Evolutionary conservation across 2,329 filamentous ascomycete genomes (phyloP), one percentile per base, ranked within the genome.

Genomic region (Helotiales sp.): DNA sequence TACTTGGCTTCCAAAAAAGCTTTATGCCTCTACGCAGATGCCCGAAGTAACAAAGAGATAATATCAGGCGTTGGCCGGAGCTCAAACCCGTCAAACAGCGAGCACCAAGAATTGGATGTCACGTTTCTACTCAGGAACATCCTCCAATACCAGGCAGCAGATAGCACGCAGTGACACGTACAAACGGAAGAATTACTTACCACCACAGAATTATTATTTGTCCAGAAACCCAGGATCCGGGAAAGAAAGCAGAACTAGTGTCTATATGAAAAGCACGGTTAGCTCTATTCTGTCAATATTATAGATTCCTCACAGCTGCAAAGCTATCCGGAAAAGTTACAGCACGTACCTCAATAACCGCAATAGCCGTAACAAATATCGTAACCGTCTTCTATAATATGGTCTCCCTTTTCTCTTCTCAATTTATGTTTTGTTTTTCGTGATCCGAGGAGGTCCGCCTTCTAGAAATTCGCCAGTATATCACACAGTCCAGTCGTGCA

Each of bases 391-490:
- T 62, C 58, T 64, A 59, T 51, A 51, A 13, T 54, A 47, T 63
- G 38, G 60, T 34, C 54, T 51, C 22, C 30, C 19, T 30, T 54
- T 29, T 27, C 55, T 52, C 29, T 55, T 64, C 52, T 59, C 55
- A 62, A 58, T 59, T 44, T 64, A 61, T 65, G 36, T 49, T 34
- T 52, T 51, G 49, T 24, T 19, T 44, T 19, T 44, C 9, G 5
- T 15, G n/a, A 48, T 42, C 36, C 40, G 54, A 46, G 54, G 63
- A 31, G n/a, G n/a, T n/a, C n/a, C n/a, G 60, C 63, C 61, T 46
- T 67, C 65, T 67, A 67, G n/a, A 60, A 42, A 55, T 52, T 55
- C 47, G 57, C 60, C 54, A 53, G 46, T 60, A 52, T 60, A 57
- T 58, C 46, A 46, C 56, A n/a, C n/a, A n/a, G n/a, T n/a, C n/a